phyloP scores from a whole-genome alignment of 2,329 filamentous ascomycete species.

The Fusarium mexicanum region DNA sequence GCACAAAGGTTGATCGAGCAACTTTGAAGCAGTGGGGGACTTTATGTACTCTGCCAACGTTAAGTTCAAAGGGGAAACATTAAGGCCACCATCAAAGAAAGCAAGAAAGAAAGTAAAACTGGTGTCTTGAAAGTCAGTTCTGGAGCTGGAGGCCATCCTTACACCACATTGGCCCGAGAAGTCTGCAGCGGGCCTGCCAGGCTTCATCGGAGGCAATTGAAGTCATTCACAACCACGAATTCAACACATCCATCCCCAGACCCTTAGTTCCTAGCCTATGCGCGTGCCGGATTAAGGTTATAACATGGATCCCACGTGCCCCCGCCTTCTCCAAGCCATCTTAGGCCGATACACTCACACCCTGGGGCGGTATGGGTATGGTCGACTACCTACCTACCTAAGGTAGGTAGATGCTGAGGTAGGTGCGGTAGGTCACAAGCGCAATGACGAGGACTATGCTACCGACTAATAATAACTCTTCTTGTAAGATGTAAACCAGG shows the following conservation, averaged over 20 bases:
- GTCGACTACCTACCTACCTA: background rate
- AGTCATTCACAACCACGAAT: background rate
- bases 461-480: too few relatives aligned
- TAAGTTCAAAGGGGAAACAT: background rate
- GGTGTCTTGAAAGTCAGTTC: background rate
- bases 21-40: background rate
- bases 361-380: background rate
- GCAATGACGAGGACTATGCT: background rate
- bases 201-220: background rate
- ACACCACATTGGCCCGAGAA: background rate
- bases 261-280: background rate
- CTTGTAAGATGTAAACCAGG: background rate
- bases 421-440: background rate
- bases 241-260: background rate
- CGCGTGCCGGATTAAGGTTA: slow-evolving; percentile 3
- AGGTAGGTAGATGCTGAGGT: background rate
- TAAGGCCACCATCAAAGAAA: background rate
- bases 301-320: background rate
- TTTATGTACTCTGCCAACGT: background rate
- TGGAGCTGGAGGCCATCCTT: background rate
- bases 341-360: background rate
- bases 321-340: background rate
- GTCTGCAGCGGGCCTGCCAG: background rate
- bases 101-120: background rate
- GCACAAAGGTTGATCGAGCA: background rate